phyloP scores from a whole-genome alignment of 495 filamentous ascomycete genomes.

The Jackrogersella multiformis region DNA sequence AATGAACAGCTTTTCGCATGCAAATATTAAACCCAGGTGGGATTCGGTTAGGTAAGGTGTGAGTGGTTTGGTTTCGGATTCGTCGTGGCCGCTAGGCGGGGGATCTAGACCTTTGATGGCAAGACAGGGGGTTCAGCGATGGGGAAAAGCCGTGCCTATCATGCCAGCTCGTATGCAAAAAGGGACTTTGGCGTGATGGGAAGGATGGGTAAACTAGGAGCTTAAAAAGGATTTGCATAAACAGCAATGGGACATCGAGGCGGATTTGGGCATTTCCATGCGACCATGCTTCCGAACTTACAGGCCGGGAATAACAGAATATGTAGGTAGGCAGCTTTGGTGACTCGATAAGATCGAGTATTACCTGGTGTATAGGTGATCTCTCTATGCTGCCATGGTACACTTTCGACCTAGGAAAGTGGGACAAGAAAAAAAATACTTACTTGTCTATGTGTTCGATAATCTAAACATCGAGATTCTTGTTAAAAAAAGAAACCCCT shows the following conservation, averaged over 20 bases:
- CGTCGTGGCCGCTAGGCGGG: slow-evolving; percentile 23
- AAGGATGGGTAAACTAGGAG: slow-evolving; percentile 31
- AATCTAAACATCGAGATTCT: slow-evolving; percentile 49
- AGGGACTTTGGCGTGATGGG: slow-evolving; percentile 32
- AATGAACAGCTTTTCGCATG: slow-evolving; percentile 28
- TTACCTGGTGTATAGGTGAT: too few species aligned
- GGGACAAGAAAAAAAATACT: slow-evolving; percentile 2
- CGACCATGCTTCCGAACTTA: slow-evolving; percentile 22
- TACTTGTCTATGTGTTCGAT: slow-evolving; percentile 59
- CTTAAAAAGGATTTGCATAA: slow-evolving; percentile 33
- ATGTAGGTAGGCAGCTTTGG: slow-evolving; percentile 1
- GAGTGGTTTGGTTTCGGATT: slow-evolving; percentile 21
- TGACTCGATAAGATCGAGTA: slow-evolving; percentile 30
- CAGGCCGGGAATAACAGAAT: slow-evolving; percentile 26
- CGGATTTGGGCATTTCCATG: slow-evolving; percentile 35
- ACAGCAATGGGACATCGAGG: slow-evolving; percentile 29
- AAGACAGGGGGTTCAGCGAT: slow-evolving; percentile 17
- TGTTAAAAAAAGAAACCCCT: slow-evolving; percentile 26
- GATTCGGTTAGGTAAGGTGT: slow-evolving; percentile 28
- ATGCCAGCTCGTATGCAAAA: slow-evolving; percentile 30
- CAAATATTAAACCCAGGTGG: slow-evolving; percentile 16
- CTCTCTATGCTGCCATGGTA: too few species aligned
- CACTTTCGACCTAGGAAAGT: too few species aligned
- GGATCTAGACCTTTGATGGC: slow-evolving; percentile 32
- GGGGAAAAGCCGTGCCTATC: slow-evolving; percentile 22